Evolutionary conservation across 306 rosid genomes (phyloP).

Genomic region (Ochetophila trinervis): DNA sequence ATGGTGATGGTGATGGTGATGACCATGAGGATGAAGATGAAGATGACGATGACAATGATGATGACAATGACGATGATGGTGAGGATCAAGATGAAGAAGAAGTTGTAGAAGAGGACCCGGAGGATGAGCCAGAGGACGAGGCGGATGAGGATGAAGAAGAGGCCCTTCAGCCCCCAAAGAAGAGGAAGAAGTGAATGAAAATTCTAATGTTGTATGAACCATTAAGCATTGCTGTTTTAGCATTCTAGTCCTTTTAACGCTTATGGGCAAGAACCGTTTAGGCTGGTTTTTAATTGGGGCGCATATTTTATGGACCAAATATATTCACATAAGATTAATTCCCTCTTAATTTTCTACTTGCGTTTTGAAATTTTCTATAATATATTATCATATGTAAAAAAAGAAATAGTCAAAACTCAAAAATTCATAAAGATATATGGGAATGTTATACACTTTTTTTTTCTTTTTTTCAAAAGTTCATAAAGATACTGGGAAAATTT

Average conservation of each 20-base stretch:
- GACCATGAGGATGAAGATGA: neutral
- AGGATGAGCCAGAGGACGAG: conserved; percentile 12
- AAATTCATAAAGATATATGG: no score
- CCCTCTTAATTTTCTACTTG: no score
- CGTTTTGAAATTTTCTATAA: no score
- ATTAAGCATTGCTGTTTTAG: neutral
- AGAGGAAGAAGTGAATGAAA: conserved; percentile 41
- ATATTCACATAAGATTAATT: conserved; percentile 3
- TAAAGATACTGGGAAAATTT: no score
- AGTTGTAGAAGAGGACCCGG: neutral
- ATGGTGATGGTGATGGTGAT: conserved; percentile 9
- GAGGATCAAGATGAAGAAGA: conserved; percentile 11
- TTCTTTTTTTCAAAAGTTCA: no score
- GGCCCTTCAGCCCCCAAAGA: conserved; percentile 47
- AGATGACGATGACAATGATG: neutral
- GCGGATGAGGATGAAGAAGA: conserved; percentile 40
- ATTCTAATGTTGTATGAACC: neutral
- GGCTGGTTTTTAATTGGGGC: conserved; percentile 11
- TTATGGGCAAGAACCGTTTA: conserved; percentile 10
- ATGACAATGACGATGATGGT: neutral
- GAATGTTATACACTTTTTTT: no score
- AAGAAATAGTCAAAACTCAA: no score
- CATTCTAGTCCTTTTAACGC: neutral
- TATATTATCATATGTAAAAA: no score
- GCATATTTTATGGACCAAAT: conserved; percentile 5